Base-by-base conservation (phyloP, 2,329 filamentous ascomycete species). In the Cladorrhinum sp. region DNA sequence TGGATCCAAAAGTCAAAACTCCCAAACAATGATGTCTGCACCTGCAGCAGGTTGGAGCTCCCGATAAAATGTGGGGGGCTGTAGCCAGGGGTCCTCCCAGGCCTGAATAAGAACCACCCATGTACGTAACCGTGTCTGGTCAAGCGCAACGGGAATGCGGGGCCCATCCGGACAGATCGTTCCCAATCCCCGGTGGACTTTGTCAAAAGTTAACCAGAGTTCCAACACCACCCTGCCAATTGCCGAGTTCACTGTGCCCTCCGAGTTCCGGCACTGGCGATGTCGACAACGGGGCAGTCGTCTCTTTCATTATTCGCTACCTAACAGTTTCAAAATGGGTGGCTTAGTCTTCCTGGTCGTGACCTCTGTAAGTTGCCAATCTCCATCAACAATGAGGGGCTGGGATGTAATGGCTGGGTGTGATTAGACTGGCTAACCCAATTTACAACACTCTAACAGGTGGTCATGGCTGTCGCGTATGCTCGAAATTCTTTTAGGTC, bases 401-500 rank as follows among this genome's bases (percentile, higher is more conserved):
- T 23, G 18, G 36, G 18, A 22, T 27, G 12, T n/a, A 20, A 23
- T 16, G 20, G 16, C 9, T 27, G 23, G 50, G 36, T 29, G 41
- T 49, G 13, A 38, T n/a, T 23, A 32, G n/a, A 55, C 29, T 23
- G 38, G 62, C 69, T 72, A 63, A 71, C 62, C 13, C 22, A n/a
- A 18, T 53, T 20, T 56, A 12, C n/a, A 23, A 52, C 13, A 24
- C 57, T n/a, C 23, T 27, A 2, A 57, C 60, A 83, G 81, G 76
- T 80, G 71, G 78, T 85, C 63, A 85, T 85, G 83, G 81, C 83
- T 63, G 67, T 85, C 70, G 81, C 82, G 83, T 85, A 80, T 63
- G 81, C 77, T 36, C 23, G 36, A 13, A 29, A 16, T 22, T 53
- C 52, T 27, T 48, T 8, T n/a, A 25, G 22, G 18, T 27, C 20